Evolutionary conservation across 179 eudicot genomes (phyloP).

Genomic region (Beta lomatogona): DNA sequence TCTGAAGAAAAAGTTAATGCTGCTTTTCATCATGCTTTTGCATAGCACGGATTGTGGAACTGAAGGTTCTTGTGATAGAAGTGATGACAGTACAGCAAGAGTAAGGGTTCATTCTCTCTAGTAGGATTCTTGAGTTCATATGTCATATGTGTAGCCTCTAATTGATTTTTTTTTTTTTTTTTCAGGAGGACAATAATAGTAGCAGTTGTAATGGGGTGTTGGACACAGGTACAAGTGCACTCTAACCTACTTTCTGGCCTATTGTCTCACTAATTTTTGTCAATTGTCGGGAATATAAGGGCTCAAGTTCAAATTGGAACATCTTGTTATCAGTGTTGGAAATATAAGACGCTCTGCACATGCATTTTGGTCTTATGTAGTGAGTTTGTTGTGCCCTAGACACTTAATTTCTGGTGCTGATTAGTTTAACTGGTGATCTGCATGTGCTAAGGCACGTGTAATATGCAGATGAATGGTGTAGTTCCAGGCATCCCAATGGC

Average conservation of each 20-base stretch:
- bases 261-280: too few species aligned
- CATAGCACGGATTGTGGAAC: slow-evolving; percentile 67
- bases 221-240: slow-evolving; percentile 36
- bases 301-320: neutral
- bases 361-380: neutral
- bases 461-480: slow-evolving; percentile 27
- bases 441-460: slow-evolving; percentile 28
- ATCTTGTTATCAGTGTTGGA: neutral
- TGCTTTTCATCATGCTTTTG: neutral
- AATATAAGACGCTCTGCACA: neutral
- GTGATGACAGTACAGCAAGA: slow-evolving; percentile 69
- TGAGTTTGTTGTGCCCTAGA: neutral
- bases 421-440: slow-evolving; percentile 29
- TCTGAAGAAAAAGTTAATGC: neutral
- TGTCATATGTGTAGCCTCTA: slow-evolving; percentile 8
- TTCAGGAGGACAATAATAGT: slow-evolving; percentile 41
- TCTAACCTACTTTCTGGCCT: neutral
- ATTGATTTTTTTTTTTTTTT: slow-evolving; percentile 9
- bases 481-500: slow-evolving; percentile 44
- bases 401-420: slow-evolving; percentile 12
- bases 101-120: slow-evolving; percentile 41
- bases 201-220: slow-evolving; percentile 37
- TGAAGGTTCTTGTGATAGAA: slow-evolving; percentile 82
- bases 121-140: neutral
- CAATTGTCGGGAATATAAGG: neutral